Conservation (phyloP, 495 filamentous ascomycete genomes). For the Talaromyces nanjingensis region DNA sequence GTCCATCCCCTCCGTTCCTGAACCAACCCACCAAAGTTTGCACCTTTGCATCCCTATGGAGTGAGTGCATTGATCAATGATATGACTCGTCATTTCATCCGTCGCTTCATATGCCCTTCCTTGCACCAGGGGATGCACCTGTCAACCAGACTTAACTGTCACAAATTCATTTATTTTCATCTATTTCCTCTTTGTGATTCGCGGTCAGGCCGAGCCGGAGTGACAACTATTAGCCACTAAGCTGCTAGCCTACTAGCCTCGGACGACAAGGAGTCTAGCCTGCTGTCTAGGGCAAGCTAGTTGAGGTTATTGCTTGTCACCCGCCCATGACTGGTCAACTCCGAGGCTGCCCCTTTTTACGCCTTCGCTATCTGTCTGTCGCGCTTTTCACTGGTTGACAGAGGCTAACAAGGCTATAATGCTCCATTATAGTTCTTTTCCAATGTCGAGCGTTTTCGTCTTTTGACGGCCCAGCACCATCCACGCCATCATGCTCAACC, state of each 20-base stretch:
- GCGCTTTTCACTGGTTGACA: neutral
- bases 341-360: neutral
- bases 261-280: neutral
- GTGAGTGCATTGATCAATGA: too few relatives aligned
- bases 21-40: neutral
- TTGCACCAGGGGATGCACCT: neutral
- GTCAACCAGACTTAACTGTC: neutral
- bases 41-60: too few relatives aligned
- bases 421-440: slow-evolving; percentile 28
- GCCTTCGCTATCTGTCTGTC: neutral
- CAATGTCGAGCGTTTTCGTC: slow-evolving; percentile 31
- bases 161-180: slow-evolving; percentile 4
- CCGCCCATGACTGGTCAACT: neutral
- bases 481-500: slow-evolving; percentile 2
- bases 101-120: neutral
- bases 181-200: neutral
- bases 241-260: neutral
- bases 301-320: slow-evolving; percentile 1
- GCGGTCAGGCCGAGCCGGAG: neutral
- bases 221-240: slow-evolving; percentile 1
- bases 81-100: neutral
- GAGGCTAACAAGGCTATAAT: neutral
- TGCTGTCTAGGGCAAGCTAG: neutral
- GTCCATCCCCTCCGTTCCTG: neutral
- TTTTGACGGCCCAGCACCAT: slow-evolving; percentile 4